These are phyloP conservation scores for Pyrenochaeta sp. DNA, from an alignment of 2,329 filamentous ascomycete genomes.

Conservation along the genomic window DNA sequence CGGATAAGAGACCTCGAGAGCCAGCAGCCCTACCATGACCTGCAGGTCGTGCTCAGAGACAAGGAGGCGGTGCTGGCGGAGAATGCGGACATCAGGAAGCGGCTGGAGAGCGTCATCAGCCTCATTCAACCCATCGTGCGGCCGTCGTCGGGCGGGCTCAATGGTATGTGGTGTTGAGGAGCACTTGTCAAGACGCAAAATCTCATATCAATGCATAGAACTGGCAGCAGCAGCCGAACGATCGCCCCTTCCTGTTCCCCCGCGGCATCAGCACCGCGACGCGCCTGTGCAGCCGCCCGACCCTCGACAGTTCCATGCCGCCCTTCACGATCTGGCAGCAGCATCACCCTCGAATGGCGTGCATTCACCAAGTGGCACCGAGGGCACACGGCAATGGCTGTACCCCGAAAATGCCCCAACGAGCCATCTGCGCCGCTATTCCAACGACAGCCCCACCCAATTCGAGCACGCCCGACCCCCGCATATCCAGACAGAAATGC, in stretches of 20 bases:
- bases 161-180: constrained; percentile 47
- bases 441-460: constrained; percentile 47
- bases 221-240: constrained; percentile 59
- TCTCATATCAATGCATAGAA: constrained; percentile 44
- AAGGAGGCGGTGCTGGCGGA: constrained; percentile 81
- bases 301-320: constrained; percentile 32
- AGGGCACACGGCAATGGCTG: constrained; percentile 40
- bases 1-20: constrained; percentile 78
- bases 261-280: constrained; percentile 21
- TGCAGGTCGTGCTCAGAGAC: constrained; percentile 77
- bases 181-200: background rate
- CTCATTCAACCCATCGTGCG: constrained; percentile 68
- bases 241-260: constrained; percentile 51
- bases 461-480: constrained; percentile 52
- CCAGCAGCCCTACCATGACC: constrained; percentile 83
- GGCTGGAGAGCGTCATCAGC: constrained; percentile 70
- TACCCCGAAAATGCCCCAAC: constrained; percentile 42
- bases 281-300: constrained; percentile 21
- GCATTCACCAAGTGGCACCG: constrained; percentile 36
- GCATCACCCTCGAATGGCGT: constrained; percentile 32
- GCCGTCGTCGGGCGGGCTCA: constrained; percentile 50
- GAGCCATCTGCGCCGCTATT: constrained; percentile 45
- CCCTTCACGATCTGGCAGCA: constrained; percentile 31
- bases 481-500: constrained; percentile 32
- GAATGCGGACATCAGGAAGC: constrained; percentile 78